A percentile compares a stretch with the other conserved stretches of the same genome.
phyloP scores from a whole-genome alignment of 805 yeast species.

The Lipomyces orientalis region DNA sequence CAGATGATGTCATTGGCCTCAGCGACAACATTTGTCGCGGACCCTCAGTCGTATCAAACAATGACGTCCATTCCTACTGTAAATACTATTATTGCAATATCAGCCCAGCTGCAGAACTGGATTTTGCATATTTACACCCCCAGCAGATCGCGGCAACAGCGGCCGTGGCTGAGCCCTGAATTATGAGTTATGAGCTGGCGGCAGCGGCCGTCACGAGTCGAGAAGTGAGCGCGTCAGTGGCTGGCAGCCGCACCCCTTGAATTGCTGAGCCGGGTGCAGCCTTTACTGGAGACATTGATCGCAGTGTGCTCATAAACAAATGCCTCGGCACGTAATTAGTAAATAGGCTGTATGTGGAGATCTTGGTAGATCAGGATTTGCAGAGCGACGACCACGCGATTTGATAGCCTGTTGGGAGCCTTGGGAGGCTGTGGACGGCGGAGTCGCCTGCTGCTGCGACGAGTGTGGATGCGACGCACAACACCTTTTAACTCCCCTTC shows the following conservation, averaged over 20 bases:
- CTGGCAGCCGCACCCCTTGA: conserved; percentile 5
- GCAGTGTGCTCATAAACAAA: too few species aligned
- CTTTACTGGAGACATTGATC: neutral
- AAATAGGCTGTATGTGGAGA: neutral
- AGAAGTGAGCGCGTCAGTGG: neutral
- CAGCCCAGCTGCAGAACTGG: too few species aligned
- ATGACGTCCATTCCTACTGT: neutral
- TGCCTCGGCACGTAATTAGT: neutral
- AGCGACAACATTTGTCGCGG: neutral
- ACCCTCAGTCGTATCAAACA: neutral
- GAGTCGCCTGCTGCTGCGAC: neutral
- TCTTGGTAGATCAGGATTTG: neutral
- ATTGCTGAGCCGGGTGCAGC: neutral
- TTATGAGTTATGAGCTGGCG: neutral
- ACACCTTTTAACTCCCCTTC: too few species aligned
- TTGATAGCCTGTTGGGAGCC: neutral
- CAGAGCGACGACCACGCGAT: conserved; percentile 3
- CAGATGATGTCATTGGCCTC: too few species aligned
- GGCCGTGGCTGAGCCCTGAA: neutral
- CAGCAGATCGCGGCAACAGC: too few species aligned
- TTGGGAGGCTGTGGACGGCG: neutral
- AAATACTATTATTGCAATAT: neutral
- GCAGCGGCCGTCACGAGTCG: neutral
- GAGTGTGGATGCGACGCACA: too few species aligned
- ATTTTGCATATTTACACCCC: too few species aligned